A percentile compares a stretch with the other conserved stretches of the same genome.
Conservation (phyloP, 306 rosid genomes). For the Cicer cuneatum region DNA sequence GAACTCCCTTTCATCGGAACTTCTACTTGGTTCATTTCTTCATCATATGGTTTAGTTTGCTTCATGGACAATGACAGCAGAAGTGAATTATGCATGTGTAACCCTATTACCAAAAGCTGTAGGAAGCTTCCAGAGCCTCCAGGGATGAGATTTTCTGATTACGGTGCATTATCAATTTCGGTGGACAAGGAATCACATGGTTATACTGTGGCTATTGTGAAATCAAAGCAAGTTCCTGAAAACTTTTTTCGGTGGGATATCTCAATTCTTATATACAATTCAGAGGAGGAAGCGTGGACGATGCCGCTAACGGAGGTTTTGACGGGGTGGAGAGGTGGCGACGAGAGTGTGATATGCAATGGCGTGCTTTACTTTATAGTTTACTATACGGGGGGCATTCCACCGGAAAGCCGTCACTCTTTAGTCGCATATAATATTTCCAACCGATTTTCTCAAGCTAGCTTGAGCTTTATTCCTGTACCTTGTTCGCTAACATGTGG, state of each 20-base stretch:
- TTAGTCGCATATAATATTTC: constrained; percentile 69
- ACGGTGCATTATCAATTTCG: constrained; percentile 80
- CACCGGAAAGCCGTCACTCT: constrained; percentile 70
- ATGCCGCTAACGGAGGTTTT: constrained; percentile 72
- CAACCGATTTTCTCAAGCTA: constrained; percentile 51
- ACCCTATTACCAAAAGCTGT: constrained; percentile 70
- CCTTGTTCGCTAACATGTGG: constrained; percentile 93
- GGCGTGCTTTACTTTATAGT: constrained; percentile 81
- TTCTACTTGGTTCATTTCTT: constrained; percentile 70
- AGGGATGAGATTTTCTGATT: constrained; percentile 69
- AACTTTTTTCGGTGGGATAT: constrained; percentile 78
- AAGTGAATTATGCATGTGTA: constrained; percentile 72
- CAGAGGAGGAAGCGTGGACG: constrained; percentile 65
- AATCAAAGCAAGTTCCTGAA: constrained; percentile 84
- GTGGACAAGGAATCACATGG: constrained; percentile 58
- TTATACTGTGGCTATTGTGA: constrained; percentile 72
- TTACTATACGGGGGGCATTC: constrained; percentile 73
- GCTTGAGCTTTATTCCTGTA: constrained; percentile 72
- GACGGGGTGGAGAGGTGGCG: constrained; percentile 95
- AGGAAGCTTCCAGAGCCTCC: constrained; percentile 76
- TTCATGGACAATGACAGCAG: constrained; percentile 84
- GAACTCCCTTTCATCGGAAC: constrained; percentile 73
- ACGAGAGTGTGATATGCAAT: constrained; percentile 87
- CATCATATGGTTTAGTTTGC: constrained; percentile 85
- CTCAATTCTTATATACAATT: constrained; percentile 72